Evolutionary conservation across 2,329 filamentous ascomycete species (phyloP).

Genomic region (Diplocarpon mali): DNA sequence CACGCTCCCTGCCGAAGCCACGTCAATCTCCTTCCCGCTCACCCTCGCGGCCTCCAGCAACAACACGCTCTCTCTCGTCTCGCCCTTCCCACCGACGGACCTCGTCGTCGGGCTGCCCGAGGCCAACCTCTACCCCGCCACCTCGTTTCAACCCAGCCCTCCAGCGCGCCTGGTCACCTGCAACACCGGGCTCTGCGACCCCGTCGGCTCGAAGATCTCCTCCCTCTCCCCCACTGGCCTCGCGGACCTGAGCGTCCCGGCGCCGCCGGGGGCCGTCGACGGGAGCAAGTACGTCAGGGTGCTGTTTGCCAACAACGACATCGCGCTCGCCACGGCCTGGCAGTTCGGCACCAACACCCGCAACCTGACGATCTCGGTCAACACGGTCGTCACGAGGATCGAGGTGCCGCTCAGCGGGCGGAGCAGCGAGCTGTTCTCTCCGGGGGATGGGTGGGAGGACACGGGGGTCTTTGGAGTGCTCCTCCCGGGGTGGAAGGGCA

Average conservation of each 20-base stretch:
- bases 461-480: slow-evolving; percentile 19
- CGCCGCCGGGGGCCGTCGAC: slow-evolving; percentile 1
- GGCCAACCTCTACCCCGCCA: slow-evolving; percentile 34
- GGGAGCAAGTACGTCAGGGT: slow-evolving; percentile 13
- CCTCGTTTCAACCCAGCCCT: slow-evolving; percentile 45
- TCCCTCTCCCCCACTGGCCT: slow-evolving; percentile 11
- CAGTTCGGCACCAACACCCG: slow-evolving; percentile 18
- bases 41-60: slow-evolving; percentile 12
- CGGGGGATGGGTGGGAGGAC: slow-evolving; percentile 19
- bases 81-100: slow-evolving; percentile 2
- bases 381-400: slow-evolving; percentile 15
- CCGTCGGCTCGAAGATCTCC: slow-evolving; percentile 19
- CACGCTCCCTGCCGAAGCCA: slow-evolving; percentile 7
- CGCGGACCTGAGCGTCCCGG: slow-evolving; percentile 9
- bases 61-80: slow-evolving; percentile 15
- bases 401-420: slow-evolving; percentile 19
- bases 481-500: slow-evolving; percentile 11
- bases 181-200: slow-evolving; percentile 12
- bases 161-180: slow-evolving; percentile 11
- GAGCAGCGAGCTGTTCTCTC: slow-evolving; percentile 20
- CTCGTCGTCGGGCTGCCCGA: slow-evolving; percentile 11
- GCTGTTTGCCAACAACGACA: slow-evolving; percentile 22
- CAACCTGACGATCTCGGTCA: slow-evolving; percentile 21
- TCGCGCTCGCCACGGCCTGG: slow-evolving; percentile 18
- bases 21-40: slow-evolving; percentile 6